A percentile compares a stretch with the other conserved stretches of the same genome.
These are phyloP conservation scores for Leccinum uliginosum DNA, from an alignment of 768 basidiomycete species.

Conservation along the genomic window DNA sequence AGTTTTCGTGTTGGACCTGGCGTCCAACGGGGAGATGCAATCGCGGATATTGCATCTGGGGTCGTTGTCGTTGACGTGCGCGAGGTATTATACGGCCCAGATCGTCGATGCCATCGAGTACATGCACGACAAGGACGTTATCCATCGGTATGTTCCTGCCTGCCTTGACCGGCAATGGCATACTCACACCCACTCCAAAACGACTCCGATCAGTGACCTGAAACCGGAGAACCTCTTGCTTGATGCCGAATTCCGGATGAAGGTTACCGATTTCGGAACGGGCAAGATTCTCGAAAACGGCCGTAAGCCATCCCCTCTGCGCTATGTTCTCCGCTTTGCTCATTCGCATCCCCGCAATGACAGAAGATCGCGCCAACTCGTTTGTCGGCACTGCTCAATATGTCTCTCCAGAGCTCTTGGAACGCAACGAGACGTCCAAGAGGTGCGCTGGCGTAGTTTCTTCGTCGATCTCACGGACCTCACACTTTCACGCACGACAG, in stretches of 20 bases:
- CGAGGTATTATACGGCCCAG: constrained; percentile 85
- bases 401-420: constrained; percentile 81
- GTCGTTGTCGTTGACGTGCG: constrained; percentile 76
- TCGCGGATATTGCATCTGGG: constrained; percentile 69
- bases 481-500: constrained; percentile 33
- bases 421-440: constrained; percentile 66
- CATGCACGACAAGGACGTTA: constrained; percentile 87
- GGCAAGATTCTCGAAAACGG: constrained; percentile 66
- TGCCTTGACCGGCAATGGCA: constrained; percentile 5
- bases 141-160: constrained; percentile 60
- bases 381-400: constrained; percentile 93
- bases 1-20: constrained; percentile 81
- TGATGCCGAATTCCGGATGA: constrained; percentile 82
- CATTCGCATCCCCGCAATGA: constrained; percentile 16
- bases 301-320: constrained; percentile 35
- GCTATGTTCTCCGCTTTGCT: neutral
- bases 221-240: constrained; percentile 89
- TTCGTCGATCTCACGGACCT: neutral
- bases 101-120: constrained; percentile 84
- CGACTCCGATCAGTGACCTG: constrained; percentile 47
- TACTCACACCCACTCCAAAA: constrained; percentile 4
- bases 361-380: constrained; percentile 56
- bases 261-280: constrained; percentile 97
- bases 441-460: constrained; percentile 44
- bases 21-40: constrained; percentile 75